Evolutionary conservation across 176 grass and related monocot species (phyloP), one percentile per base, ranked within the genome.

Genomic region (Avena eriantha): DNA sequence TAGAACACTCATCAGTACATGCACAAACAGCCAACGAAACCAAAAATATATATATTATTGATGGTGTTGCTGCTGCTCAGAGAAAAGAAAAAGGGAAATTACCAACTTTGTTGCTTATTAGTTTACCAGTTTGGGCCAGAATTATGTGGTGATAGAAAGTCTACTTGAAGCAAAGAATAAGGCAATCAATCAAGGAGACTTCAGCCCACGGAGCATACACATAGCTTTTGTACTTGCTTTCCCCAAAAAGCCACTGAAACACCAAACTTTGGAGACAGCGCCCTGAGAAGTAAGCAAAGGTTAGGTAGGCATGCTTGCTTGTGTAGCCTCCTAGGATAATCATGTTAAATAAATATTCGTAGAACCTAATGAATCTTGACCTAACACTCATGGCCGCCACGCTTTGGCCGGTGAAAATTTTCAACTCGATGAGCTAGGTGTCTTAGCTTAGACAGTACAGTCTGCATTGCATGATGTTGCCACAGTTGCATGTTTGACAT

Each of bases 201-300:
- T 93, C 21, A 57, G 67, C 57, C 59, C 69, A 55, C 41, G 36
- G 56, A 87, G 73, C 86, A 86, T 64, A 70, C 86, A 86, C 51
- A 77, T 47, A 85, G 54, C 89, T 91, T 91, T 82, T 64, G 80
- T 76, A 76, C 73, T 24, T 61, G 50, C 54, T 87, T 70, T 85
- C 70, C 45, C 76, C 15, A 31, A 57, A 88, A 88, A 80, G 79
- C 79, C 73, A 86, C 69, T 86, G 74, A 86, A 91, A 83, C 86
- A 78, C 89, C 92, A 68, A 89, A 90, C 86, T 94, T 89, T 45
- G 47, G 95, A 94, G 95, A 94, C 92, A 97, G 90, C 92, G 53
- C 90, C 92, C 90, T 94, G 64, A 81, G 65, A 85, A 92, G 92
- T 94, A 90, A 89, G 90, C 88, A 91, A 84, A 91, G 80, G 80